Conservation (phyloP, 192 early-diverging fungal genomes). For the Spinellus fusiger region DNA sequence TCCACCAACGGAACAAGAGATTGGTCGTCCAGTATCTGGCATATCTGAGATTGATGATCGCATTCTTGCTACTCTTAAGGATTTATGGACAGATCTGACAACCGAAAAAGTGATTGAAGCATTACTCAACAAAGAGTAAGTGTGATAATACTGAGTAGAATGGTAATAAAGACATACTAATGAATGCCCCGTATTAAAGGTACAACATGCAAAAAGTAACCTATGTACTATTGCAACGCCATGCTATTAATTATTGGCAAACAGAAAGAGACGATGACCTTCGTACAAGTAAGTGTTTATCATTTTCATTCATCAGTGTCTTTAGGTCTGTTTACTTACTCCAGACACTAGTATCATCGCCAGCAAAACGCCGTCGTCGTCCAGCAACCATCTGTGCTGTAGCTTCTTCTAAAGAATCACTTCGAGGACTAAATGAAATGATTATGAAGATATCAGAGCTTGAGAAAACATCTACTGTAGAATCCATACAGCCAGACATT, state of each 20-base stretch:
- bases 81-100: constrained; percentile 29
- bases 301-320: not conserved
- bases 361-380: constrained; percentile 27
- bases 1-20: constrained; percentile 19
- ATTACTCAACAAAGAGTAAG: constrained; percentile 24
- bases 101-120: constrained; percentile 15
- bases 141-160: not conserved
- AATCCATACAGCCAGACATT: not conserved
- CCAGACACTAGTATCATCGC: constrained; percentile 5
- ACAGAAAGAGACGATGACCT: constrained; percentile 14
- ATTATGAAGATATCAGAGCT: constrained; percentile 18
- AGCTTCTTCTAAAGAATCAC: constrained; percentile 19
- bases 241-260: constrained; percentile 28
- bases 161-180: not conserved
- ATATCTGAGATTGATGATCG: constrained; percentile 23
- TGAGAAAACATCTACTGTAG: constrained; percentile 1
- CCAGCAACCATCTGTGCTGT: constrained; percentile 28
- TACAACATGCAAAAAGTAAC: constrained; percentile 36
- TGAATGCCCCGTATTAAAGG: not conserved
- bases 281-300: not conserved
- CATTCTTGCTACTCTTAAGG: constrained; percentile 23
- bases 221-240: constrained; percentile 24
- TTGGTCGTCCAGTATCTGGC: constrained; percentile 11
- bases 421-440: constrained; percentile 21
- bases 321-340: too few relatives aligned